phyloP scores from a whole-genome alignment of 768 basidiomycete species.

The Mycena belliarum region DNA sequence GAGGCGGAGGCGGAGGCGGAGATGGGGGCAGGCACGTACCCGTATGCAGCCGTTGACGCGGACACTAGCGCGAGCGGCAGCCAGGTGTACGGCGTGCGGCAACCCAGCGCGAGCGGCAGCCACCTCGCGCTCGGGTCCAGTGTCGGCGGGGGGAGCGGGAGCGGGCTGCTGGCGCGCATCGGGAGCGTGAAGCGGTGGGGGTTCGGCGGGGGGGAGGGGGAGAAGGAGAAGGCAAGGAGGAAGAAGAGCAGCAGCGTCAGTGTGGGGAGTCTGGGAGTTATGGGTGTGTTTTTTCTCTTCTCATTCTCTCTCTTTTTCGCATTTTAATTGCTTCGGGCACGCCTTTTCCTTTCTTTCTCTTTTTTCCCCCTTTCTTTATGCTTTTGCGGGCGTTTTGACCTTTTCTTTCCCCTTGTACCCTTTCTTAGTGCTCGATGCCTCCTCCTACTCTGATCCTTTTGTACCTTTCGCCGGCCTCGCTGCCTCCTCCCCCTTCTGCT shows the following conservation, averaged over 20 bases:
- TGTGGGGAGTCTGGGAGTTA: slow-evolving; percentile 12
- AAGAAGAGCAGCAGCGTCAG: slow-evolving; percentile 27
- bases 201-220: slow-evolving; percentile 28
- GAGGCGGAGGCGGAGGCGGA: neutral
- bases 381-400: no score
- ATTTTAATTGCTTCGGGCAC: neutral
- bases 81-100: no score
- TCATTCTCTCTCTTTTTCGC: neutral
- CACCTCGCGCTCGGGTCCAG: slow-evolving; percentile 1
- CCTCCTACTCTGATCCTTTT: no score
- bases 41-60: no score
- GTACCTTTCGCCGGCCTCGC: no score
- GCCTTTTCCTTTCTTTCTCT: neutral
- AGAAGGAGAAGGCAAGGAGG: slow-evolving; percentile 18
- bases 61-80: slow-evolving; percentile 13
- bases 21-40: neutral
- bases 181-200: slow-evolving; percentile 62
- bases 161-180: slow-evolving; percentile 46
- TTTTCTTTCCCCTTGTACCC: no score
- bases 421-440: no score
- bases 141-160: no score
- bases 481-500: no score
- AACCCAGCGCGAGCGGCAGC: slow-evolving; percentile 8
- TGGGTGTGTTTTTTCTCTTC: neutral
- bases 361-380: no score